These are phyloP conservation scores for Syzygium aromaticum DNA, from an alignment of 345 rosid genomes.

Conservation along the genomic window DNA sequence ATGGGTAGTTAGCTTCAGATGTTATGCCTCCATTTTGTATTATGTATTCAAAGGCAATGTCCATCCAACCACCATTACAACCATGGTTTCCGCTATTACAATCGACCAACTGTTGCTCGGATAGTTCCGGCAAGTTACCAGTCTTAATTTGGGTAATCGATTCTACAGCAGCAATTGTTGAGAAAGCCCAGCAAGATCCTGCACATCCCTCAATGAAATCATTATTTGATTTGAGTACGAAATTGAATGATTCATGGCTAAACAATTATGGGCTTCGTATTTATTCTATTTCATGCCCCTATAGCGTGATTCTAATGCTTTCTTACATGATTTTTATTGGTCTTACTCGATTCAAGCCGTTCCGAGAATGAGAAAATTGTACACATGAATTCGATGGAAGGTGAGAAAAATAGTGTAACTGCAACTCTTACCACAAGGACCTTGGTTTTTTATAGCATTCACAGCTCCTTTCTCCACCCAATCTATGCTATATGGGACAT, in stretches of 20 bases:
- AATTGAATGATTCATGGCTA: no score
- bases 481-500: constrained; percentile 16
- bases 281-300: no score
- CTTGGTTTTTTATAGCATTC: constrained; percentile 31
- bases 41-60: constrained; percentile 23
- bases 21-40: constrained; percentile 18
- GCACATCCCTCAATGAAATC: background rate
- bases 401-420: background rate
- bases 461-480: constrained; percentile 44
- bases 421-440: constrained; percentile 23
- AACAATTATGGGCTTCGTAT: no score
- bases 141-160: constrained; percentile 13
- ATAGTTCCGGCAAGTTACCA: constrained; percentile 27
- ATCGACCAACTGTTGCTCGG: constrained; percentile 48
- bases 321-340: no score
- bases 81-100: constrained; percentile 17
- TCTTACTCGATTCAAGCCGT: background rate
- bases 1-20: constrained; percentile 19
- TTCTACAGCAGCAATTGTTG: constrained; percentile 36
- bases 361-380: background rate
- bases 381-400: background rate
- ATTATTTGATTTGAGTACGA: no score
- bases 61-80: constrained; percentile 22
- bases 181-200: constrained; percentile 61
- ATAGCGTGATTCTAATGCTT: background rate